These are phyloP conservation scores for Colletotrichum eleusines DNA, from an alignment of 2,329 filamentous ascomycete species.

Conservation along the genomic window DNA sequence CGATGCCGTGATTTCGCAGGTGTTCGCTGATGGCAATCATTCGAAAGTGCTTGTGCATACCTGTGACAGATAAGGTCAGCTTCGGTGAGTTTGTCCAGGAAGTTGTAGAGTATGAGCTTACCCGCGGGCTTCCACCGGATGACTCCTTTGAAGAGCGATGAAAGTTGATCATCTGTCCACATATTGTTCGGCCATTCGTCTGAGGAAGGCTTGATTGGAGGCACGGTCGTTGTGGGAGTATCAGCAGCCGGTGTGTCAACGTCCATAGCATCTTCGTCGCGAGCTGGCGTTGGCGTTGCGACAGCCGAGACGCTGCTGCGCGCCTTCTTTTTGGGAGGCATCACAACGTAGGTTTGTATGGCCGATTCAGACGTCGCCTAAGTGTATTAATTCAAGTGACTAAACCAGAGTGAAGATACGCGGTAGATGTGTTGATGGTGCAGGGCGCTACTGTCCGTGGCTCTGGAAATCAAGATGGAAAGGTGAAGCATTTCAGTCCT, in stretches of 20 bases:
- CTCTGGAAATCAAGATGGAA: neutral
- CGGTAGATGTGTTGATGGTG: neutral
- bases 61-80: slow-evolving; percentile 57
- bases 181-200: slow-evolving; percentile 69
- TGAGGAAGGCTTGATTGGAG: slow-evolving; percentile 53
- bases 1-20: slow-evolving; percentile 82
- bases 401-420: neutral
- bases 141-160: slow-evolving; percentile 90
- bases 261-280: slow-evolving; percentile 72
- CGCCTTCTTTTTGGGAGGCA: slow-evolving; percentile 79
- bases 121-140: slow-evolving; percentile 97
- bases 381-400: no score
- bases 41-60: slow-evolving; percentile 94
- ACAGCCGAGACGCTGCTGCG: slow-evolving; percentile 66
- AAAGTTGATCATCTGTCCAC: slow-evolving; percentile 97
- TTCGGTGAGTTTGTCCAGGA: neutral
- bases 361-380: neutral
- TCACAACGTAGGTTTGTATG: slow-evolving; percentile 49
- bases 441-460: neutral
- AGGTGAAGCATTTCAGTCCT: neutral
- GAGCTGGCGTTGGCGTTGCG: slow-evolving; percentile 66
- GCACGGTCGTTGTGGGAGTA: slow-evolving; percentile 56
- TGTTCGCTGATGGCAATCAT: slow-evolving; percentile 89
- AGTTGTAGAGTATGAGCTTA: slow-evolving; percentile 50
- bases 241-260: slow-evolving; percentile 69